Percentiles rank a stretch among this genome's conserved stretches.
Conservation (phyloP, 1,139 yeast genomes). For the Hyphopichia burtonii region DNA sequence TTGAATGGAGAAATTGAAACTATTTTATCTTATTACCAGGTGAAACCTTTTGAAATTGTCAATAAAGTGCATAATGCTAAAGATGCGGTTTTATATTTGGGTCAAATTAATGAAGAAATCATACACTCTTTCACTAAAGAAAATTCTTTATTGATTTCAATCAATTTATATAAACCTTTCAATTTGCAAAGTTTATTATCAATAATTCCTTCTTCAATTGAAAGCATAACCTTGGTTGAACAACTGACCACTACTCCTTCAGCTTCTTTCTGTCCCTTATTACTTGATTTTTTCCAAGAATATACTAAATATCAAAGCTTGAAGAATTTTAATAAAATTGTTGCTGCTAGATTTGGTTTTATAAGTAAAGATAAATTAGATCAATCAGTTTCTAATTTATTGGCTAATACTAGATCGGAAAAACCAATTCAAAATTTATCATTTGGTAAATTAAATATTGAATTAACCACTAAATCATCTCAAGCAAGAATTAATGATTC, state of each 20-base stretch:
- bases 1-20: slow-evolving; percentile 23
- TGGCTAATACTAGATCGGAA: slow-evolving; percentile 50
- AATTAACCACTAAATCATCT: slow-evolving; percentile 29
- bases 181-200: slow-evolving; percentile 49
- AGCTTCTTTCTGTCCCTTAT: slow-evolving; percentile 55
- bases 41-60: slow-evolving; percentile 30
- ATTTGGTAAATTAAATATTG: slow-evolving; percentile 49
- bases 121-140: slow-evolving; percentile 39
- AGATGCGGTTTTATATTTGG: slow-evolving; percentile 60
- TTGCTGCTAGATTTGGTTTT: slow-evolving; percentile 59
- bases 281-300: slow-evolving; percentile 73
- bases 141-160: slow-evolving; percentile 51
- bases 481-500: slow-evolving; percentile 23
- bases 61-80: slow-evolving; percentile 34
- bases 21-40: slow-evolving; percentile 17
- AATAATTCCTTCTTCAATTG: slow-evolving; percentile 55
- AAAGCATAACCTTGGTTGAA: slow-evolving; percentile 62
- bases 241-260: slow-evolving; percentile 51
- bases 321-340: slow-evolving; percentile 50
- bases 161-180: slow-evolving; percentile 75
- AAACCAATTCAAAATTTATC: slow-evolving; percentile 63
- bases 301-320: slow-evolving; percentile 47
- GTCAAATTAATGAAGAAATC: slow-evolving; percentile 51
- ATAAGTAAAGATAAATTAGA: slow-evolving; percentile 44
- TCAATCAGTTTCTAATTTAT: slow-evolving; percentile 48